Conservation (phyloP, 345 rosid genomes). For the Clarkia xantiana region DNA sequence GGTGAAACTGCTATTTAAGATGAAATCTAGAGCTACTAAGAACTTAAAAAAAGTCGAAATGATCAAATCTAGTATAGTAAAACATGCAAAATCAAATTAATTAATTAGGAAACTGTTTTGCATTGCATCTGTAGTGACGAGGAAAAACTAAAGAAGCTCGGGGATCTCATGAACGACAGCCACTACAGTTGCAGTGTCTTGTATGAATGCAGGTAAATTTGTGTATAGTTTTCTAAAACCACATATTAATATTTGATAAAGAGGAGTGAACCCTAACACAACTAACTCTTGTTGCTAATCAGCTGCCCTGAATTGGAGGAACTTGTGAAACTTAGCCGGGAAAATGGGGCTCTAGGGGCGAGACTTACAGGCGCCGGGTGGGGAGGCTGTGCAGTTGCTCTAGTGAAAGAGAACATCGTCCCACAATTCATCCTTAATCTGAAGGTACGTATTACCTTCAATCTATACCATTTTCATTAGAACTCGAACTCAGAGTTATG, state of each 20-base stretch:
- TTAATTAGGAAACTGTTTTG: no score
- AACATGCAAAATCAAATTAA: no score
- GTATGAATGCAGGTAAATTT: conserved; percentile 80
- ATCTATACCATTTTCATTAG: no score
- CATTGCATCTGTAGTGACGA: conserved; percentile 39
- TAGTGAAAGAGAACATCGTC: conserved; percentile 64
- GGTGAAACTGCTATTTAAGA: no score
- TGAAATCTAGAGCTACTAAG: no score
- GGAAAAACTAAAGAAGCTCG: conserved; percentile 72
- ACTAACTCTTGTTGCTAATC: conserved; percentile 1
- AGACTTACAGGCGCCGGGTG: conserved; percentile 98
- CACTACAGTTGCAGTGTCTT: conserved; percentile 82
- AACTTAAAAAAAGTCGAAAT: no score
- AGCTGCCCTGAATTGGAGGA: conserved; percentile 98
- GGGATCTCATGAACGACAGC: conserved; percentile 87
- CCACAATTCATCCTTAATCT: conserved; percentile 75
- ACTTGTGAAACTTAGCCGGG: conserved; percentile 49
- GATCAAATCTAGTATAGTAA: no score
- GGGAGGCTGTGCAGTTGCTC: conserved; percentile 95
- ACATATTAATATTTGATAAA: background rate
- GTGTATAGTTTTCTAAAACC: conserved; percentile 4
- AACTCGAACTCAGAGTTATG: no score
- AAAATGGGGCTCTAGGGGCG: conserved; percentile 80
- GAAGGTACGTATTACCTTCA: conserved; percentile 29
- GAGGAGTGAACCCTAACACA: no score